Percentiles rank a stretch among this genome's conserved stretches.
Evolutionary conservation across 495 filamentous ascomycete species (phyloP).

Genomic region (Penicillium tannophilum): DNA sequence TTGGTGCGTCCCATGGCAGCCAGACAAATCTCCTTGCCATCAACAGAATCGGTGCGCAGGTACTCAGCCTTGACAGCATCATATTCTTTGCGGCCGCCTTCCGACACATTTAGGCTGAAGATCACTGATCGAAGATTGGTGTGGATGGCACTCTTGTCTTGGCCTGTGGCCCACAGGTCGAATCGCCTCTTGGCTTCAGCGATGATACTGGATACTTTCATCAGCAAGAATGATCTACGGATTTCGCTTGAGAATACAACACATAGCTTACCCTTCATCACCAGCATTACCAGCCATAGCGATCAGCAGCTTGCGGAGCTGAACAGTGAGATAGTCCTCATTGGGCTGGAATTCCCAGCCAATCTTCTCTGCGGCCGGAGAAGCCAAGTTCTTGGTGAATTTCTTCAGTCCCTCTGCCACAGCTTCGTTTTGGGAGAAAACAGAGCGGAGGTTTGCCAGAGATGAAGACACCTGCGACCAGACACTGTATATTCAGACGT

Average conservation of each 20-base stretch:
- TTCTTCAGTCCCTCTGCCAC: conserved; percentile 68
- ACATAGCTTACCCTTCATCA: conserved; percentile 63
- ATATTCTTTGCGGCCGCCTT: conserved; percentile 66
- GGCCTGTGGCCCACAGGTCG: conserved; percentile 66
- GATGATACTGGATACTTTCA: conserved; percentile 51
- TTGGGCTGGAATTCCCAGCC: conserved; percentile 78
- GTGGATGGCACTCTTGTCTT: conserved; percentile 68
- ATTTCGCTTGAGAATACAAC: background rate
- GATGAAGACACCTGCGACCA: conserved; percentile 80
- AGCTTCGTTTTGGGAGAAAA: conserved; percentile 61
- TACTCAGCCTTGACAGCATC: conserved; percentile 82
- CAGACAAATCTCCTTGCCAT: conserved; percentile 86
- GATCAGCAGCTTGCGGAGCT: conserved; percentile 81
- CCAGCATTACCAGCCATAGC: conserved; percentile 69
- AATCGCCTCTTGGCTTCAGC: conserved; percentile 75
- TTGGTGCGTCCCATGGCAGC: conserved; percentile 74
- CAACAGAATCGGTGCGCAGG: conserved; percentile 75
- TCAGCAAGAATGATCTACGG: conserved; percentile 23
- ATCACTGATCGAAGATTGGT: conserved; percentile 78
- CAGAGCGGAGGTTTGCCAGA: conserved; percentile 62
- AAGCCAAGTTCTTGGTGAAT: conserved; percentile 71
- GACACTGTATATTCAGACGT: conserved; percentile 50
- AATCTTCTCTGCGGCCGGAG: conserved; percentile 70
- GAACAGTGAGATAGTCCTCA: conserved; percentile 80
- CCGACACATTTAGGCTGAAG: conserved; percentile 74